These are phyloP conservation scores for Lactarius deliciosus DNA, from an alignment of 768 basidiomycete species.

Conservation along the genomic window DNA sequence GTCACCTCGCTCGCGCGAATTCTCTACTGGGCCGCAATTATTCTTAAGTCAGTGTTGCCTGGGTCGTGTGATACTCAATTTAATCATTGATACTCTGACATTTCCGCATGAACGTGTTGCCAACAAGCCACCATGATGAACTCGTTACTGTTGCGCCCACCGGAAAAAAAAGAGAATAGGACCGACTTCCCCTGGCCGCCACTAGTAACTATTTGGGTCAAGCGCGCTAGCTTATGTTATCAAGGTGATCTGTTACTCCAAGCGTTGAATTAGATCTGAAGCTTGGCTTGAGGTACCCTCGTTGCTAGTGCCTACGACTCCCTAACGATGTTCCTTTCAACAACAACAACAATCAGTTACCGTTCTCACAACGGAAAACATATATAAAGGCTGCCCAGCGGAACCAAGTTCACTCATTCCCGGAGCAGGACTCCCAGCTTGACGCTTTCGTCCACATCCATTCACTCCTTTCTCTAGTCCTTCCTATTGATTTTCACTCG, in stretches of 20 bases:
- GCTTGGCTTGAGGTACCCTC: not conserved
- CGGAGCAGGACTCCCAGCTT: constrained; percentile 23
- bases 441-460: constrained; percentile 8
- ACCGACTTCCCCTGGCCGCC: not conserved
- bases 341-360: not conserved
- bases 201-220: not conserved
- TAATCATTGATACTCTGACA: too few species aligned
- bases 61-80: too few species aligned
- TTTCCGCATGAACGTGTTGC: not conserved
- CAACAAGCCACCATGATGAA: not conserved
- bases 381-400: not conserved
- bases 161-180: too few species aligned
- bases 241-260: not conserved
- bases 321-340: not conserved
- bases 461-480: not conserved
- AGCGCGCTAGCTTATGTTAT: not conserved
- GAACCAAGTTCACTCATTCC: not conserved
- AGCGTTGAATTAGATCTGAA: not conserved
- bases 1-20: too few species aligned
- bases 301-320: constrained; percentile 5
- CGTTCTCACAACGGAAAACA: not conserved
- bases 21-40: too few species aligned
- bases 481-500: constrained; percentile 3
- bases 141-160: not conserved
- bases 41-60: too few species aligned